Base-by-base conservation (phyloP, 768 basidiomycete genomes). In the Termitomyces titanicus region DNA sequence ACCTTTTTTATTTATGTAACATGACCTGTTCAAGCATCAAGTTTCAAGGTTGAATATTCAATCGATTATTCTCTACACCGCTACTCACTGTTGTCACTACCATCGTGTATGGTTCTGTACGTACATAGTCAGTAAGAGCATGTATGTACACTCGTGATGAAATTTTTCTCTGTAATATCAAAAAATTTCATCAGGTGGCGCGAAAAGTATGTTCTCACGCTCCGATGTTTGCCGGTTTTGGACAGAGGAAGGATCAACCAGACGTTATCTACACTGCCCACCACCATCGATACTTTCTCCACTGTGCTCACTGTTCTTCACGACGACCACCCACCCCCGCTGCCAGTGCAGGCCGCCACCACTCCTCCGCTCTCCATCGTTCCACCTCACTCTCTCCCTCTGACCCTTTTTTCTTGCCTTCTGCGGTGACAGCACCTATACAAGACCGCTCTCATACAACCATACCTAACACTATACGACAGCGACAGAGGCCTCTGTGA, bases 211-310 rank as follows among this genome's bases (percentile, higher is more conserved):
- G 43, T 74, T 75, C 75, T 68, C 74, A 75, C 77, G 74, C 56
- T 68, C 69, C 71, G 70, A 69, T 61, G 69, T 67, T 72, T 71
- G 70, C 76, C 72, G 69, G 69, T 70, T 73, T 76, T 66, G 68
- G 70, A 61, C 35, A 51, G 50, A 50, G 64, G 31, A 47, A 46
- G 68, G 62, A 67, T 69, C 67, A 69, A 65, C 63, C 68, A 66
- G 59, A 57, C 64, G 73, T 74, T 75, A 74, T 77, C 74, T 73
- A 68, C 70, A 75, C 72, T 68, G 74, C 74, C 74, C 70, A 71
- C 74, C 72, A 68, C 66, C 69, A 79, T 75, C 78, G 70, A 75
- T 76, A 72, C 72, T 75, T 43, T 59, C 6, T 24, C 38, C 17
- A 29, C 20, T 46, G 54, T 49, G 40, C 63, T 62, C 47, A 52